Conservation (phyloP, 257 asterid genomes). For the Salvia miltiorrhiza region DNA sequence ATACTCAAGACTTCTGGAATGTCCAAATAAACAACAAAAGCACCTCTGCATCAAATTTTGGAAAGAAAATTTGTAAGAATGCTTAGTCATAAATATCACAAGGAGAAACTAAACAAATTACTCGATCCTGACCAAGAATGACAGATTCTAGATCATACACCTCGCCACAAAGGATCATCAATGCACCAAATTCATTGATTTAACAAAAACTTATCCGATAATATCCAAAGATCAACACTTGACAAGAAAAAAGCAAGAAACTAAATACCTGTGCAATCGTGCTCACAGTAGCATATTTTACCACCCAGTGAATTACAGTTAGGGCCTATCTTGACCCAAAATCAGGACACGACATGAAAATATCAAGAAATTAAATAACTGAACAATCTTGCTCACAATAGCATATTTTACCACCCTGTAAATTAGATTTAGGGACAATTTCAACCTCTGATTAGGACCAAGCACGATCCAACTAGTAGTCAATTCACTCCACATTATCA, state of each 20-base stretch:
- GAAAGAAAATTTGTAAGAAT: conserved; percentile 24
- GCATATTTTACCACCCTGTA: neutral
- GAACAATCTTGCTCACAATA: neutral
- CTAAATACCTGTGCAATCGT: neutral
- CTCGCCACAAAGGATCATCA: neutral
- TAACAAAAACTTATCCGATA: neutral
- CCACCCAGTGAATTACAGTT: neutral
- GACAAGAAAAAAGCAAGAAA: neutral
- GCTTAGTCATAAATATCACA: conserved; percentile 11
- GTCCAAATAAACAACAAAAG: conserved; percentile 28
- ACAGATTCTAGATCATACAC: neutral
- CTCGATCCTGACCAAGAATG: neutral
- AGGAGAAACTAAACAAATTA: neutral
- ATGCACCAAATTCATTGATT: neutral
- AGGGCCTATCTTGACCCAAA: conserved; percentile 1
- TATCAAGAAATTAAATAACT: neutral
- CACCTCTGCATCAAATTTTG: conserved; percentile 36
- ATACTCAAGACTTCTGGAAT: conserved; percentile 32
- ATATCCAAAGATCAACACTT: neutral
- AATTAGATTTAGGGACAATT: neutral
- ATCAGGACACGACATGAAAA: neutral
- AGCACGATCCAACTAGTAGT: conserved; percentile 6
- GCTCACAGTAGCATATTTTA: neutral
- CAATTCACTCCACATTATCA: conserved; percentile 10
- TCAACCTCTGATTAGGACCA: conserved; percentile 13